phyloP scores from a whole-genome alignment of 2,329 filamentous ascomycete species.

The Aspergillus unguis region DNA sequence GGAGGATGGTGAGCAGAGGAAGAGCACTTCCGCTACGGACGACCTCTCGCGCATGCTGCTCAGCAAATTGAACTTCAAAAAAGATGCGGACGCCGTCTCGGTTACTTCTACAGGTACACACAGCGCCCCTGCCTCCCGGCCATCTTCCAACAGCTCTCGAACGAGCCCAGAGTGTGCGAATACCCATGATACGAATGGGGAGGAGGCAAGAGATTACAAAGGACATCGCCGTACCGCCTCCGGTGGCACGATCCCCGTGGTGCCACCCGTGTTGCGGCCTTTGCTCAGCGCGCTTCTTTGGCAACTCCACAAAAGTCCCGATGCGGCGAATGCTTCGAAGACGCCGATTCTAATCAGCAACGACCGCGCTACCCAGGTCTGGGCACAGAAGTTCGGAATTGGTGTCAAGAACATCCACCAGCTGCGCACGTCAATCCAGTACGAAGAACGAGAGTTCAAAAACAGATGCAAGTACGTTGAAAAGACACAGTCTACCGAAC shows the following conservation, averaged over 20 bases:
- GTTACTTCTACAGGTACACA: slow-evolving; percentile 42
- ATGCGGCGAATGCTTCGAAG: slow-evolving; percentile 33
- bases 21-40: slow-evolving; percentile 26
- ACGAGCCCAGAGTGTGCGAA: slow-evolving; percentile 44
- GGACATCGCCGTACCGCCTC: slow-evolving; percentile 34
- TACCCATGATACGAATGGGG: slow-evolving; percentile 26
- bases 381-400: slow-evolving; percentile 49
- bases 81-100: slow-evolving; percentile 38
- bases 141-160: slow-evolving; percentile 45
- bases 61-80: slow-evolving; percentile 48
- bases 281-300: slow-evolving; percentile 46
- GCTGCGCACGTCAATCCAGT: slow-evolving; percentile 46
- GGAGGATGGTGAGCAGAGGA: slow-evolving; percentile 22
- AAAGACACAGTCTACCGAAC: slow-evolving; percentile 40
- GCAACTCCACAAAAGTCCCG: slow-evolving; percentile 40
- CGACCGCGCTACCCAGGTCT: slow-evolving; percentile 41
- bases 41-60: slow-evolving; percentile 48
- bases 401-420: slow-evolving; percentile 48
- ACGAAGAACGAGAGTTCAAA: slow-evolving; percentile 46
- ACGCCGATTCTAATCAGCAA: slow-evolving; percentile 45
- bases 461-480: slow-evolving; percentile 46
- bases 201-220: slow-evolving; percentile 19
- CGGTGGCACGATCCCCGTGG: slow-evolving; percentile 35
- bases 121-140: slow-evolving; percentile 42
- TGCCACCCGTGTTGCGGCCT: slow-evolving; percentile 40